These are phyloP conservation scores for Chaetomium sp. DNA, from an alignment of 2,329 filamentous ascomycete species.

Conservation along the genomic window DNA sequence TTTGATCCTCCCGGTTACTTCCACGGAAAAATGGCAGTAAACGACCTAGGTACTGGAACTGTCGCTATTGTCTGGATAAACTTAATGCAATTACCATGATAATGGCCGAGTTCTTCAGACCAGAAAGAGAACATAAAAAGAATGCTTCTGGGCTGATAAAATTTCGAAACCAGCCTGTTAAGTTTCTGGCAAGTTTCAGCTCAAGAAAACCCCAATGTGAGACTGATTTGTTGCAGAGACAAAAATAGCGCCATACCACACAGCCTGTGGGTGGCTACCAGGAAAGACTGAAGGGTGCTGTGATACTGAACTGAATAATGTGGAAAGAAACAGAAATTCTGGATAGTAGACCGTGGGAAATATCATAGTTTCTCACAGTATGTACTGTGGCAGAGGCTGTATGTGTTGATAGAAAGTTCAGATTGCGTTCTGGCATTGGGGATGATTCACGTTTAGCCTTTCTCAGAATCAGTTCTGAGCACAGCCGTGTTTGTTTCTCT, in stretches of 20 bases:
- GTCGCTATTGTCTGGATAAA: no score
- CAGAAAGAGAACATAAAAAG: background rate
- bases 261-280: background rate
- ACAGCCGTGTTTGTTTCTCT: background rate
- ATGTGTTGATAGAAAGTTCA: background rate
- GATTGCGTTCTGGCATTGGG: background rate
- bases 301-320: background rate
- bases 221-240: background rate
- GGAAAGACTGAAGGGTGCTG: background rate
- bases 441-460: background rate
- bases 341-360: background rate
- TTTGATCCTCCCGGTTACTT: background rate
- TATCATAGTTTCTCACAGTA: background rate
- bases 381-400: background rate
- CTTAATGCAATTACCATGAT: background rate
- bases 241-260: background rate
- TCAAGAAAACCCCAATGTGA: background rate
- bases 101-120: background rate
- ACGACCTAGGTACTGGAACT: background rate
- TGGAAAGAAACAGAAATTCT: background rate
- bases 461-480: background rate
- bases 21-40: background rate
- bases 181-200: background rate
- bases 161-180: background rate
- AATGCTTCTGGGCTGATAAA: background rate